These are phyloP conservation scores for Musa troglodytarum DNA, from an alignment of 176 grass and related monocot species.

Conservation along the genomic window DNA sequence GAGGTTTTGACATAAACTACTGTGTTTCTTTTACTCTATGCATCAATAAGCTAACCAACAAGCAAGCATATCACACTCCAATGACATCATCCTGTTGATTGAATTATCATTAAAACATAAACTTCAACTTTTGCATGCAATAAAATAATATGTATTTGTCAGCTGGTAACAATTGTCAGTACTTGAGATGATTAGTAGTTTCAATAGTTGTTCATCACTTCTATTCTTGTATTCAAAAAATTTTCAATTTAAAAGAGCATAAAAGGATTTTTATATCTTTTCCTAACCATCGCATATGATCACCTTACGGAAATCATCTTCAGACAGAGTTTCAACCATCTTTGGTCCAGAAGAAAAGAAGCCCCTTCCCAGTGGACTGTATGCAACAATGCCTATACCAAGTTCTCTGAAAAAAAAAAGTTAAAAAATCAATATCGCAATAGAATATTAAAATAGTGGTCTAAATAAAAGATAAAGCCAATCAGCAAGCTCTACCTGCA, in stretches of 20 bases:
- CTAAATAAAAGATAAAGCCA: neutral
- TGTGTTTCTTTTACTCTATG: too few species aligned
- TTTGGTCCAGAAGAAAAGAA: conserved; percentile 47
- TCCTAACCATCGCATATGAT: neutral
- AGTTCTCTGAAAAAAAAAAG: conserved; percentile 34
- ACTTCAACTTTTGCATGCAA: neutral
- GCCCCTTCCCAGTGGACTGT: conserved; percentile 48
- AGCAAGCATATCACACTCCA: too few species aligned
- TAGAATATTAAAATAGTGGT: neutral
- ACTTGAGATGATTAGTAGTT: neutral
- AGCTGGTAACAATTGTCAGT: neutral
- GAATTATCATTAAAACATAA: neutral
- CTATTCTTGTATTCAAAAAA: neutral
- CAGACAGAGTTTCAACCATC: conserved; percentile 21
- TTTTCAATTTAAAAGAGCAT: neutral
- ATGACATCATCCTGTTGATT: neutral
- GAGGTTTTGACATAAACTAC: too few species aligned
- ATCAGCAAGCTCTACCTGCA: conserved; percentile 36
- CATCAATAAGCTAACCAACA: too few species aligned
- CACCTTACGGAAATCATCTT: conserved; percentile 44
- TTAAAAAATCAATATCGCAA: neutral
- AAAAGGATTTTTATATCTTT: too few species aligned
- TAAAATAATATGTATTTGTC: neutral
- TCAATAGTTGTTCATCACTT: neutral
- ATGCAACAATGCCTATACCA: conserved; percentile 67